Conservation (phyloP, 2,329 filamentous ascomycete species). For the Ascochyta viciae-villosae region DNA sequence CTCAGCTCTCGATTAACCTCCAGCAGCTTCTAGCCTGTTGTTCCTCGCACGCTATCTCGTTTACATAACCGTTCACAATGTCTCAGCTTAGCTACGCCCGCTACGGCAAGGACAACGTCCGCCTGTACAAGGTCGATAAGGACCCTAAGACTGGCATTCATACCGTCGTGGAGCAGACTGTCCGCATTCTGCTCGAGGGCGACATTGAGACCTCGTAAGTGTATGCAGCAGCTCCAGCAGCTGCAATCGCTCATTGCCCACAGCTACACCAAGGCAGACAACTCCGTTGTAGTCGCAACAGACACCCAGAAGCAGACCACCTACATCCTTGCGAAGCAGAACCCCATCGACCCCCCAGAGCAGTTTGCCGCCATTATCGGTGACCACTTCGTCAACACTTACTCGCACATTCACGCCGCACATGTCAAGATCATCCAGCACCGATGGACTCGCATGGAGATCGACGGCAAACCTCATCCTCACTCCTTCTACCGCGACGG, state of each 20-base stretch:
- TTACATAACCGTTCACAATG: constrained; percentile 42
- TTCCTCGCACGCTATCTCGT: background rate
- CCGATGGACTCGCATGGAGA: constrained; percentile 86
- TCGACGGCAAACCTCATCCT: constrained; percentile 89
- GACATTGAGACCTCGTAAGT: constrained; percentile 83
- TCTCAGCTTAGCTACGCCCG: constrained; percentile 65
- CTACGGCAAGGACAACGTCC: constrained; percentile 97
- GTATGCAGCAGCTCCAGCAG: background rate
- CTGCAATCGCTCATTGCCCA: constrained; percentile 23
- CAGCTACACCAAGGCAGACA: constrained; percentile 92
- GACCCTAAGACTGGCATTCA: constrained; percentile 79
- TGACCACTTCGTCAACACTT: constrained; percentile 86
- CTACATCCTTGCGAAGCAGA: constrained; percentile 92
- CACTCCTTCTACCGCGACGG: constrained; percentile 95
- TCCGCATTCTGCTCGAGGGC: constrained; percentile 90
- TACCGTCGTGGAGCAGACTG: constrained; percentile 91
- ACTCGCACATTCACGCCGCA: constrained; percentile 85
- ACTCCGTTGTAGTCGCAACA: constrained; percentile 92
- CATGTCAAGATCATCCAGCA: constrained; percentile 84
- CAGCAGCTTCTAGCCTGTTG: background rate
- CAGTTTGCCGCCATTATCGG: constrained; percentile 86
- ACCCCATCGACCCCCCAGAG: constrained; percentile 91
- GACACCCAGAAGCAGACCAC: constrained; percentile 95
- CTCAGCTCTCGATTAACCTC: constrained; percentile 14
- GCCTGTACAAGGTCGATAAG: constrained; percentile 91